These are phyloP conservation scores for Terfezia boudieri DNA, from an alignment of 495 filamentous ascomycete species.

Conservation along the genomic window DNA sequence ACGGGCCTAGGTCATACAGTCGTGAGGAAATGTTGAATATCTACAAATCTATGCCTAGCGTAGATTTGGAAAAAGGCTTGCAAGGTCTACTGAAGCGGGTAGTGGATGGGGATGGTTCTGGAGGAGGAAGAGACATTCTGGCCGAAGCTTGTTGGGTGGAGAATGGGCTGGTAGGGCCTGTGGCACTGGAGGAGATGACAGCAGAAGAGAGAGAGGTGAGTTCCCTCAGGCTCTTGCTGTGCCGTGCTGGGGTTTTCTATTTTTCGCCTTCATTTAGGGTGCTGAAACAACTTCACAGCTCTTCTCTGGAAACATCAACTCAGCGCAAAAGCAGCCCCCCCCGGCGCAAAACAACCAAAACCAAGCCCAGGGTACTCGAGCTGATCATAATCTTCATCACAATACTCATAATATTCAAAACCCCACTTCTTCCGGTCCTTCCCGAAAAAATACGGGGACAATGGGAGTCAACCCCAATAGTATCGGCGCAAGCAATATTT, in stretches of 20 bases:
- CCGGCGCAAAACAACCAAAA: constrained; percentile 50
- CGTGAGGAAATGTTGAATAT: constrained; percentile 66
- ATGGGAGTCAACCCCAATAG: constrained; percentile 42
- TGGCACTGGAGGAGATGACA: constrained; percentile 54
- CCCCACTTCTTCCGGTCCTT: constrained; percentile 21
- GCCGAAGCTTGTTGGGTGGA: constrained; percentile 81
- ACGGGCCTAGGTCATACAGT: constrained; percentile 24
- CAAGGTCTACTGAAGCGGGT: constrained; percentile 41
- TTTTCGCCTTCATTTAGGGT: constrained; percentile 3
- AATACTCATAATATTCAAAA: constrained; percentile 50
- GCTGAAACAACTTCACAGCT: constrained; percentile 26
- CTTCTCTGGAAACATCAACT: constrained; percentile 76
- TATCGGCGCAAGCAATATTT: constrained; percentile 27
- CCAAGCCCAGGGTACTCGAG: constrained; percentile 22
- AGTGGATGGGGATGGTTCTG: constrained; percentile 54
- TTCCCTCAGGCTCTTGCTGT: neutral
- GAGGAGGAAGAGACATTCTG: constrained; percentile 40
- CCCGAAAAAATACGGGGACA: constrained; percentile 43
- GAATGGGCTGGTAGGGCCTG: constrained; percentile 44
- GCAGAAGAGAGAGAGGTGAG: constrained; percentile 62
- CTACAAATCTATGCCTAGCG: constrained; percentile 36
- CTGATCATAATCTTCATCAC: constrained; percentile 53
- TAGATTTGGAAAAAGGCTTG: constrained; percentile 37
- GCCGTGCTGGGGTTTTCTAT: constrained; percentile 11
- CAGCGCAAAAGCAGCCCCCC: constrained; percentile 64